Base-by-base conservation (phyloP, 2,329 filamentous ascomycete species). In the Emericellopsis cladophorae region DNA sequence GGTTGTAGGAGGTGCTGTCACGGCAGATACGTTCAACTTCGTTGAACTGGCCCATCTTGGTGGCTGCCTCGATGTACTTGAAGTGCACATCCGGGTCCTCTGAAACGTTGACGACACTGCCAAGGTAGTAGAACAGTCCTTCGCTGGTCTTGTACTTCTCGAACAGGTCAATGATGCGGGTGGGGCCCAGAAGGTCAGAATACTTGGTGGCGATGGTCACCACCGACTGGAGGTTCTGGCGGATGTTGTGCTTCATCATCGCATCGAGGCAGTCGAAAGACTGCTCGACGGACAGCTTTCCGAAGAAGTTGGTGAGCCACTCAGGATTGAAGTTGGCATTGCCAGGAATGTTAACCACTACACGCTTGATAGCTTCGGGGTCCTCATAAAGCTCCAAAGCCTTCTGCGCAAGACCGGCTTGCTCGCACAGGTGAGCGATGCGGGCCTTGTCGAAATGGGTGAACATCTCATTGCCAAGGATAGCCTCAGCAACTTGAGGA, bases 11-110 rank as follows among this genome's bases (percentile, higher is more conserved):
- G 59, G 84, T 88, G 72, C 83, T 93, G 61, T 98, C 92, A 46
- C 93, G 81, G 68, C 90, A 96, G 54, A 98, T 90, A 41, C 92
- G 84, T 72, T 98, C 90, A 16, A 98, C 92, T 57, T 98, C 92
- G 49, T 86, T 89, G 55, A 95, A 78, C 63, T 98, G 90, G 24
- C 82, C 80, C 77, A 95, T 93, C 56, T 81, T 84, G 21, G 89
- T 95, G 26, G 93, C 92, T 42, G 92, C 88, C 65, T 98, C 90
- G 44, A 98, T 95, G 64, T 98, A 98, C 72, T 98, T 98, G 79
- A 95, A 98, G 58, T 92, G 84, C 24, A 98, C 92, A 57, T 98
- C 92, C 18, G 84, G 74, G 53, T 96, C 92, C 60, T 96, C 87
- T 43, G 86, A 94, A 37, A 98, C 71, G 60, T 98, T 98, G 63